Evolutionary conservation across 140 eudicot species (phyloP).

Genomic region (Bidens hawaiensis): DNA sequence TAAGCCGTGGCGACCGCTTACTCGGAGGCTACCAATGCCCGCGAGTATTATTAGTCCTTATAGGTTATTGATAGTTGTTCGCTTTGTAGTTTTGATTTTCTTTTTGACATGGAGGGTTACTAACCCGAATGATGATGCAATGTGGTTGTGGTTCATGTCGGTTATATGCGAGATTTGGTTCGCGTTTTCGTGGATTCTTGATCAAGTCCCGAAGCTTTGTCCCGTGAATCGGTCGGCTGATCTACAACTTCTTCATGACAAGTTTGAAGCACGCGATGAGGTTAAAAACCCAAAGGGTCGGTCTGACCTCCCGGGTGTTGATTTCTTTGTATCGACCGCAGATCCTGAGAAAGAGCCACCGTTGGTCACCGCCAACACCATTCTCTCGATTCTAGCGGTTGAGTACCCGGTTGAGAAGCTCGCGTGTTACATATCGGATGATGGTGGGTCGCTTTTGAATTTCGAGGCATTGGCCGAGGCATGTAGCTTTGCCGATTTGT

Average conservation of each 20-base stretch:
- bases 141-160: conserved; percentile 62
- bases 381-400: conserved; percentile 47
- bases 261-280: conserved; percentile 41
- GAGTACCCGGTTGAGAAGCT: conserved; percentile 63
- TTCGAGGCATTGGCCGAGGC: conserved; percentile 72
- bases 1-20: conserved; percentile 64
- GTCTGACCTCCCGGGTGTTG: conserved; percentile 61
- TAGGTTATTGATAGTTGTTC: conserved; percentile 47
- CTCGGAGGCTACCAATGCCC: conserved; percentile 43
- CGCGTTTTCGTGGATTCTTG: conserved; percentile 65
- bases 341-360: conserved; percentile 73
- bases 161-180: conserved; percentile 62
- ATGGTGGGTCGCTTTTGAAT: conserved; percentile 57
- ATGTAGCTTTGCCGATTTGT: conserved; percentile 47
- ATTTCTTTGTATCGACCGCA: conserved; percentile 59
- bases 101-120: conserved; percentile 54
- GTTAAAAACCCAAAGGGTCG: conserved; percentile 31
- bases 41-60: conserved; percentile 56
- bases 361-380: conserved; percentile 49
- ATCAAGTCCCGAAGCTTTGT: conserved; percentile 50
- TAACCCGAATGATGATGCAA: conserved; percentile 60
- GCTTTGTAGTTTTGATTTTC: conserved; percentile 44
- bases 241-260: conserved; percentile 40
- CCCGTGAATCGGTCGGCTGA: conserved; percentile 48
- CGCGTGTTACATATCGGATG: conserved; percentile 57